Base-by-base conservation (phyloP, 768 basidiomycete genomes). In the Pseudohyphozyma bogoriensis region DNA sequence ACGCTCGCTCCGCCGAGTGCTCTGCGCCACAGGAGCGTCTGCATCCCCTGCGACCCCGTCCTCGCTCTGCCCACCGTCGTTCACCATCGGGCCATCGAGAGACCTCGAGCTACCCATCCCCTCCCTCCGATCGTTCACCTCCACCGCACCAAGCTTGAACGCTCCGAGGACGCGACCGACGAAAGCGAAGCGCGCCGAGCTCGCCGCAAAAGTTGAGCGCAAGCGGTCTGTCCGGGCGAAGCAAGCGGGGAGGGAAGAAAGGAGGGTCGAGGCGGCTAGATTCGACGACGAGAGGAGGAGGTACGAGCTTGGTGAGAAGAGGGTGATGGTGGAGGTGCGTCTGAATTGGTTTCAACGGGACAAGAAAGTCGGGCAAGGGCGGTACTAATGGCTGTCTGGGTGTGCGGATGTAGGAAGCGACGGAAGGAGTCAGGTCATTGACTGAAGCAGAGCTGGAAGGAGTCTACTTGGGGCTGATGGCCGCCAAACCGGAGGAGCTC, bases 401-500 rank as follows among this genome's bases (percentile, higher is more conserved):
- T 33, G 24, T 2, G n/a, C 36, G 24, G 5, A 26, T 51, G 52
- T 52, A 66, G 66, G 66, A 63, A 13, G 58, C 64, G 24, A 26
- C 45, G 22, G 45, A 56, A 3, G 18, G 31, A 15, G 33, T 67
- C 28, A 37, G 72, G 4, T 20, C 56, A 0, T 74, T 74, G 64
- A 70, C 74, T 0, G 78, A 79, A 29, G 70, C 71, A 6, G 73
- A 79, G 22, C 69, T 79, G 10, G 61, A 73, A 6, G 64, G 71
- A 9, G 62, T 81, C 28, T 81, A 80, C 54, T 71, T 74, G 35
- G 76, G 78, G 51, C 58, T 81, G 5, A 70, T 80, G 36, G 58
- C 69, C 16, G 51, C 70, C 10, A 37, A 51, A 35, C 42, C 71
- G 37, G 46, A 51, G 28, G 61, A 44, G 45, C 61, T 53, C 18